Conservation (phyloP, 192 early-diverging fungal species). For the Linnemannia schmuckeri region DNA sequence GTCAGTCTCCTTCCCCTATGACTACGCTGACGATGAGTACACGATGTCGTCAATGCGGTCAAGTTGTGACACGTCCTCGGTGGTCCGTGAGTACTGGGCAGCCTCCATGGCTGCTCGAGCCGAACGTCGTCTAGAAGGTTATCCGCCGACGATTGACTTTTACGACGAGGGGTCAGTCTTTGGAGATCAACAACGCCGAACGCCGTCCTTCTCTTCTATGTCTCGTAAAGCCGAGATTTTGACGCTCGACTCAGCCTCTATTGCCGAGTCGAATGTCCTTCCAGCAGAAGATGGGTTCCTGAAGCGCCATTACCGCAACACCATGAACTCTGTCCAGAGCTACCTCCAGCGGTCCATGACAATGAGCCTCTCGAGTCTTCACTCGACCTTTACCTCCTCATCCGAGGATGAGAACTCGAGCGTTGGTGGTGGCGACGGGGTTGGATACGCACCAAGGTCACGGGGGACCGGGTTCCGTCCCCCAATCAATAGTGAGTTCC, state of each 20-base stretch:
- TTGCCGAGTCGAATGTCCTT: neutral
- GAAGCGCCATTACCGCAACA: constrained; percentile 19
- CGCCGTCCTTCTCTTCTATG: constrained; percentile 26
- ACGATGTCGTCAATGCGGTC: constrained; percentile 37
- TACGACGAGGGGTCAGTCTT: constrained; percentile 20
- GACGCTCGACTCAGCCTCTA: constrained; percentile 6
- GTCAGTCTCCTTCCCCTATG: neutral
- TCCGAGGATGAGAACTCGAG: constrained; percentile 11
- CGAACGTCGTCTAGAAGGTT: constrained; percentile 23
- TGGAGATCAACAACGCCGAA: constrained; percentile 11
- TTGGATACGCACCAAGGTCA: neutral
- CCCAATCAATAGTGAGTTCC: constrained; percentile 26
- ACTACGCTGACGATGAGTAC: constrained; percentile 14
- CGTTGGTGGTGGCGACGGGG: neutral
- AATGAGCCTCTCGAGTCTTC: constrained; percentile 33
- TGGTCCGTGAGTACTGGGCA: constrained; percentile 51
- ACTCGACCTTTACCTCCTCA: neutral
- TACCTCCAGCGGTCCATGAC: constrained; percentile 45
- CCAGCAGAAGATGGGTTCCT: neutral
- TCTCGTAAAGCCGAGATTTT: constrained; percentile 51
- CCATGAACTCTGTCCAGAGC: constrained; percentile 40
- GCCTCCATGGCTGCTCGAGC: constrained; percentile 50
- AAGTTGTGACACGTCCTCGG: constrained; percentile 29
- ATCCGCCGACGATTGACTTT: constrained; percentile 3
- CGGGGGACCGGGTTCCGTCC: constrained; percentile 20